These are phyloP conservation scores for Pelargonium australe DNA, from an alignment of 441 rosid species.

Conservation along the genomic window DNA sequence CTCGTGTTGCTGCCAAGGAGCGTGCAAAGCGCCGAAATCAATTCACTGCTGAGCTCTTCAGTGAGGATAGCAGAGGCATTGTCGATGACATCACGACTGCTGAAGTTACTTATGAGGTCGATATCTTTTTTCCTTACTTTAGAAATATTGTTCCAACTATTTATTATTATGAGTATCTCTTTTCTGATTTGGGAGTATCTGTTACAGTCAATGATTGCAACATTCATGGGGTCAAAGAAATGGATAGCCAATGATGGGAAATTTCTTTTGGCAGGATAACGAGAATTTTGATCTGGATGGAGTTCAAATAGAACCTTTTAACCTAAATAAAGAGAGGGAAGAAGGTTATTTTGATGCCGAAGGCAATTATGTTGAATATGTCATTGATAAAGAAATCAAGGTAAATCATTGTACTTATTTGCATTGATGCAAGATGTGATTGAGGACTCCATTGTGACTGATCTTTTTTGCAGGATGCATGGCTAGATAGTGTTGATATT, in stretches of 20 bases:
- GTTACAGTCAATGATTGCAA: slow-evolving; percentile 17
- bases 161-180: slow-evolving; percentile 12
- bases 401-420: slow-evolving; percentile 27
- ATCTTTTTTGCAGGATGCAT: slow-evolving; percentile 68
- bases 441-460: not conserved
- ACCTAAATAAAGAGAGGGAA: slow-evolving; percentile 83
- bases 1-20: slow-evolving; percentile 65
- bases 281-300: slow-evolving; percentile 79
- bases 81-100: slow-evolving; percentile 34
- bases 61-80: slow-evolving; percentile 35
- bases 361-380: slow-evolving; percentile 90
- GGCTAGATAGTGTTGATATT: slow-evolving; percentile 81
- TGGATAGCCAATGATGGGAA: slow-evolving; percentile 24
- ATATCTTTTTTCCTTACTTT: not conserved
- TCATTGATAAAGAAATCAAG: slow-evolving; percentile 63
- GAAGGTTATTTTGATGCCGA: slow-evolving; percentile 91
- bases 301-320: slow-evolving; percentile 85
- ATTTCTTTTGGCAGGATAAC: slow-evolving; percentile 53
- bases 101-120: slow-evolving; percentile 69
- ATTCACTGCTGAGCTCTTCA: slow-evolving; percentile 46
- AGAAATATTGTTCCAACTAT: not conserved
- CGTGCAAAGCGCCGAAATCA: slow-evolving; percentile 61
- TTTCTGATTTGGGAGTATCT: slow-evolving; percentile 13
- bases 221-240: slow-evolving; percentile 14
- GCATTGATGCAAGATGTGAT: not conserved